Percentiles rank a stretch among this genome's conserved stretches.
Conservation (phyloP, 768 basidiomycete genomes). For the Suillus plorans region DNA sequence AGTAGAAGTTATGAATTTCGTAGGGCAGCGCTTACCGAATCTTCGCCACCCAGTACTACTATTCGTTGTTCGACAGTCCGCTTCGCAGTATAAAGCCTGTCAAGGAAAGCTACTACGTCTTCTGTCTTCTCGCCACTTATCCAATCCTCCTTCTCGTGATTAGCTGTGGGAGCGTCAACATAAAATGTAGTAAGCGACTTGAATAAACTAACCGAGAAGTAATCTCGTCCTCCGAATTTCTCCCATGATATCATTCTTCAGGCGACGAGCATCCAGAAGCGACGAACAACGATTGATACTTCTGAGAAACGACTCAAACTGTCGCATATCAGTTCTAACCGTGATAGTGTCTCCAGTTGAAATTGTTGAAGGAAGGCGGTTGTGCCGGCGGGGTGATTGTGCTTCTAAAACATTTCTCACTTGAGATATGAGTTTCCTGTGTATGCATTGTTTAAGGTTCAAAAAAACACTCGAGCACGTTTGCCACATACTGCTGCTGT, state of each 20-base stretch:
- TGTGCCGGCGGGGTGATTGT: slow-evolving; percentile 61
- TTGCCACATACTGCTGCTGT: slow-evolving; percentile 54
- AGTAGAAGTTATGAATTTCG: not conserved
- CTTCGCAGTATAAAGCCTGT: slow-evolving; percentile 87
- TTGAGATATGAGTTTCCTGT: slow-evolving; percentile 81
- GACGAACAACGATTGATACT: slow-evolving; percentile 83
- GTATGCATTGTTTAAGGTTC: slow-evolving; percentile 6
- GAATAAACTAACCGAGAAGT: slow-evolving; percentile 54
- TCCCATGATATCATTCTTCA: slow-evolving; percentile 91
- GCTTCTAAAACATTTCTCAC: slow-evolving; percentile 83
- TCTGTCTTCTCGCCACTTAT: slow-evolving; percentile 85
- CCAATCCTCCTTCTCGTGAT: slow-evolving; percentile 86
- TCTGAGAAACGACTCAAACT: slow-evolving; percentile 89
- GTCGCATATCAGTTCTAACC: slow-evolving; percentile 72
- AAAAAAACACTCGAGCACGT: not conserved
- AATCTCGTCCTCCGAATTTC: slow-evolving; percentile 83
- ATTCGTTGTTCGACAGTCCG: slow-evolving; percentile 86
- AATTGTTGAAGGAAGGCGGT: slow-evolving; percentile 39
- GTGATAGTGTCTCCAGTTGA: slow-evolving; percentile 72
- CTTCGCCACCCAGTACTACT: slow-evolving; percentile 68
- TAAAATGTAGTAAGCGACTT: not conserved
- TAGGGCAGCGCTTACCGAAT: slow-evolving; percentile 44
- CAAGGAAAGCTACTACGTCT: slow-evolving; percentile 83
- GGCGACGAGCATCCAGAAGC: slow-evolving; percentile 81
- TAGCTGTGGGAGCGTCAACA: slow-evolving; percentile 44